These are phyloP conservation scores for Populus hybrid DNA, from an alignment of 441 rosid genomes.

Conservation along the genomic window DNA sequence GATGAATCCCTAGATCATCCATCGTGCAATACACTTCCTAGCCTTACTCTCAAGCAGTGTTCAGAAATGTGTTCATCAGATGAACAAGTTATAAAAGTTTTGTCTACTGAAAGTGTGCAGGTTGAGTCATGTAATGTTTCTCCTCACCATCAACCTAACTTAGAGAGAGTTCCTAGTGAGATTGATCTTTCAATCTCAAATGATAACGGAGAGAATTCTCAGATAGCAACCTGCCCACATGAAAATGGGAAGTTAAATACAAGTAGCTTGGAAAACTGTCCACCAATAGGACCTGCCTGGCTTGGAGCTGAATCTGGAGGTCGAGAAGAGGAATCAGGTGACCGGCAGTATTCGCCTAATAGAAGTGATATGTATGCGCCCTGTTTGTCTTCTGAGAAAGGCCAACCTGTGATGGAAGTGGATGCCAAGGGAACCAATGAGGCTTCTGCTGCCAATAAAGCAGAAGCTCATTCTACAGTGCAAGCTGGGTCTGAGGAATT, in stretches of 20 bases:
- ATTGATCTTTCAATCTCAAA: neutral
- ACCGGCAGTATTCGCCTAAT: constrained; percentile 3
- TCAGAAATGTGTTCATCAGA: constrained; percentile 8
- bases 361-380: constrained; percentile 13
- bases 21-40: neutral
- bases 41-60: neutral
- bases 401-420: neutral
- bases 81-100: constrained; percentile 7
- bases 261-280: constrained; percentile 9
- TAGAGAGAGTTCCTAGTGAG: neutral
- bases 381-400: constrained; percentile 8
- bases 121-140: constrained; percentile 17
- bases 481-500: constrained; percentile 9
- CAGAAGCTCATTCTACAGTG: constrained; percentile 13
- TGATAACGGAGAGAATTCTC: constrained; percentile 8
- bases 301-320: constrained; percentile 17
- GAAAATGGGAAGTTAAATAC: constrained; percentile 11
- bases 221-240: constrained; percentile 1
- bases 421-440: constrained; percentile 9
- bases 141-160: neutral
- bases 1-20: constrained; percentile 3
- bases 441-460: constrained; percentile 10
- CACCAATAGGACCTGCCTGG: neutral
- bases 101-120: constrained; percentile 11
- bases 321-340: constrained; percentile 13